Evolutionary conservation across 768 basidiomycete genomes (phyloP), one percentile per base, ranked within the genome.

Genomic region (Gloeostereum incarnatum): DNA sequence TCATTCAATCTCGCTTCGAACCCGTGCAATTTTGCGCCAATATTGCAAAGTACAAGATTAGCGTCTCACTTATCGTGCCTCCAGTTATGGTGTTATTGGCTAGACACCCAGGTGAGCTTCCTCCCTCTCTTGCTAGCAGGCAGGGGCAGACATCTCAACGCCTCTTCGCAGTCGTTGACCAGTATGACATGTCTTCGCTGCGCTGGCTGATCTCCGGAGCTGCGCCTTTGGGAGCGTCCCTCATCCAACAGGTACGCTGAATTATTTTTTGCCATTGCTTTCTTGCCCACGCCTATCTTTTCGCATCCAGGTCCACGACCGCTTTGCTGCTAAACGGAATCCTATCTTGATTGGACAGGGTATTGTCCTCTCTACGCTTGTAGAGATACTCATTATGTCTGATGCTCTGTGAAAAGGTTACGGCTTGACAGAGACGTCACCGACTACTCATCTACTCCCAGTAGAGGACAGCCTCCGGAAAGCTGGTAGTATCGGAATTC

Each of bases 341-440:
- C n/a, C n/a, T n/a, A n/a, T n/a, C n/a, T n/a, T n/a, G n/a, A n/a
- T n/a, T n/a, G n/a, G n/a, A n/a, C n/a, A n/a, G n/a, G n/a, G n/a
- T n/a, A n/a, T n/a, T n/a, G n/a, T n/a, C n/a, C n/a, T n/a, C n/a
- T n/a, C n/a, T n/a, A n/a, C n/a, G n/a, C n/a, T n/a, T n/a, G n/a
- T n/a, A n/a, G n/a, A n/a, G n/a, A n/a, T n/a, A n/a, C n/a, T n/a
- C n/a, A n/a, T n/a, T n/a, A n/a, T n/a, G n/a, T n/a, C n/a, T n/a
- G n/a, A n/a, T n/a, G n/a, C n/a, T n/a, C n/a, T n/a, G n/a, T n/a
- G n/a, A n/a, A n/a, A n/a, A 44, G 83, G 81, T 1, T 88, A 78
- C 40, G 83, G 89, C 19, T 65, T 90, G 14, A 90, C 87, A 1
- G 89, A 91, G 58, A 89, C 86, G 1, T 82, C 85, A 0, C 86